Evolutionary conservation across 2,329 filamentous ascomycete species (phyloP).

Genomic region (Blastomyces gilchristii): DNA sequence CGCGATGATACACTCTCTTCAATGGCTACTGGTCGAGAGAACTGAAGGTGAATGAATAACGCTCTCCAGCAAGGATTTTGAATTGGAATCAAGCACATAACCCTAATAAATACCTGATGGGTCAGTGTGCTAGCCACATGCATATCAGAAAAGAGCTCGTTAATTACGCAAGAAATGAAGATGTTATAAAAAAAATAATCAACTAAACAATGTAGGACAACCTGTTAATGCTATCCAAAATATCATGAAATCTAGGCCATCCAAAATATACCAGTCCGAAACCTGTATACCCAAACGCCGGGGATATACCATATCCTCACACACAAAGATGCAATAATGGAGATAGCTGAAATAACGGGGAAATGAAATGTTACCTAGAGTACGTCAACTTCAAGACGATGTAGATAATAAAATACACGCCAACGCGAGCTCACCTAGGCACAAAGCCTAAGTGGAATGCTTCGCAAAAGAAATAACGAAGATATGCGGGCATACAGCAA

Average conservation of each 20-base stretch:
- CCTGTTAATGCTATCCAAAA: background rate
- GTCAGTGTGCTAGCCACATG: background rate
- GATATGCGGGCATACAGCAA: background rate
- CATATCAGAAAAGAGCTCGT: background rate
- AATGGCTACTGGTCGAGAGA: background rate
- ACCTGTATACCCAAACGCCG: background rate
- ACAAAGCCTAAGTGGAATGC: background rate
- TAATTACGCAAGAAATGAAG: background rate
- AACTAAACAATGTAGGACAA: background rate
- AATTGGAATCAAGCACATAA: background rate
- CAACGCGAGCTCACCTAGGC: background rate
- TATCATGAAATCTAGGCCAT: background rate
- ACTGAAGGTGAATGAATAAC: background rate
- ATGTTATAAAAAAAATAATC: background rate
- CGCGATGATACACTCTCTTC: slow-evolving; percentile 46
- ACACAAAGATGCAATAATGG: background rate
- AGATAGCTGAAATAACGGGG: background rate
- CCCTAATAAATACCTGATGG: background rate
- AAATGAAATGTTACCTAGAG: background rate
- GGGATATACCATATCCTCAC: background rate
- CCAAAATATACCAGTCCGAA: background rate
- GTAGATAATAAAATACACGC: background rate
- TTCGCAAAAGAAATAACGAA: background rate
- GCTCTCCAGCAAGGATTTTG: too few relatives aligned
- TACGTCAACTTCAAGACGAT: background rate